phyloP scores from a whole-genome alignment of 768 basidiomycete genomes.

The Glaciozyma martinii region DNA sequence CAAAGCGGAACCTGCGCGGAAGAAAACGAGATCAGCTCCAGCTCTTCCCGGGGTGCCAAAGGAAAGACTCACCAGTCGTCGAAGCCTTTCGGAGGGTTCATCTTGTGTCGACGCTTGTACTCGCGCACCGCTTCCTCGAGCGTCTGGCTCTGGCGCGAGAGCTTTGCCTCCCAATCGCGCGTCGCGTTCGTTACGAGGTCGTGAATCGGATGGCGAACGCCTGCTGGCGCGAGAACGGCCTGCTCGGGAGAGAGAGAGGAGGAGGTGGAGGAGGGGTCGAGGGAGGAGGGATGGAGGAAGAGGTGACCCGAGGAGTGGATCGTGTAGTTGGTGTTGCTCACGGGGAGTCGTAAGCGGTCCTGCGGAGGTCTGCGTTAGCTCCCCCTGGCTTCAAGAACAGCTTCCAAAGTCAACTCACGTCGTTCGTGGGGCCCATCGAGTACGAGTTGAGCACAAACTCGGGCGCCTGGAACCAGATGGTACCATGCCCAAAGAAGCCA shows the following conservation, averaged over 20 bases:
- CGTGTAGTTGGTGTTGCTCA: constrained; percentile 8
- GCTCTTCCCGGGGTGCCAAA: too few relatives aligned
- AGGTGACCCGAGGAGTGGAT: constrained; percentile 26
- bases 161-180: constrained; percentile 53
- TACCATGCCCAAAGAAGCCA: too few relatives aligned
- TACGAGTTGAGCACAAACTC: too few relatives aligned
- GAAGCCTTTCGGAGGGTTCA: constrained; percentile 80
- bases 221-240: not conserved
- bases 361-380: not conserved
- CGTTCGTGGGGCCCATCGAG: too few relatives aligned
- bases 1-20: constrained; percentile 49
- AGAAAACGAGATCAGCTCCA: not conserved
- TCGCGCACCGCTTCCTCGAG: constrained; percentile 68
- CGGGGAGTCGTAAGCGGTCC: not conserved
- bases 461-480: too few relatives aligned
- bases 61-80: constrained; percentile 60
- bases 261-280: constrained; percentile 7
- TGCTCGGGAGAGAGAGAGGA: too few relatives aligned
- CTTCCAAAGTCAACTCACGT: not conserved
- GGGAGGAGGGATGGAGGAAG: constrained; percentile 18
- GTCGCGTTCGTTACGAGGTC: constrained; percentile 76
- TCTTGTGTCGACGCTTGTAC: constrained; percentile 57
- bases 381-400: not conserved
- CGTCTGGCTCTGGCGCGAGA: constrained; percentile 68
- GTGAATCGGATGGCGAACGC: constrained; percentile 63